Percentiles rank a stretch among this genome's conserved stretches.
Evolutionary conservation across 805 yeast species (phyloP).

Genomic region (Ogataea methanolica): DNA sequence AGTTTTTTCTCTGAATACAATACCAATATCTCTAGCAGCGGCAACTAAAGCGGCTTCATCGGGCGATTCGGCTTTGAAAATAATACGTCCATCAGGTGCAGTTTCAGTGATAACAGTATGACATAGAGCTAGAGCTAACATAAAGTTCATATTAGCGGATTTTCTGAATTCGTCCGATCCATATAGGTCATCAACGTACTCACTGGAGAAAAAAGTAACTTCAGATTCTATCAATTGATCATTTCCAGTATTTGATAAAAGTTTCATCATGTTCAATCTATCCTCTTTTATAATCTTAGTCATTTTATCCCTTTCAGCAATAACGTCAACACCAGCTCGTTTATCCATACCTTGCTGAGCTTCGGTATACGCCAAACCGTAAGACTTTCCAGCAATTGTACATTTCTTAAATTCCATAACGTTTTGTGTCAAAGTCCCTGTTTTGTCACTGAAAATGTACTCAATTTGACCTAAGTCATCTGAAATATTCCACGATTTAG

Average conservation of each 20-base stretch:
- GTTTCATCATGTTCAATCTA: conserved; percentile 41
- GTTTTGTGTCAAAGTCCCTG: conserved; percentile 81
- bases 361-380: conserved; percentile 75
- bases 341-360: conserved; percentile 70
- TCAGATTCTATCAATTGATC: conserved; percentile 46
- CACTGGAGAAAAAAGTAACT: conserved; percentile 60
- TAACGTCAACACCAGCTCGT: conserved; percentile 59
- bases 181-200: conserved; percentile 48
- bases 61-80: conserved; percentile 76
- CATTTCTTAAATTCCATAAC: conserved; percentile 81
- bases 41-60: conserved; percentile 81
- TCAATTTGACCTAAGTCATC: conserved; percentile 85
- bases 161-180: conserved; percentile 37
- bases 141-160: conserved; percentile 49
- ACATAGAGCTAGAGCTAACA: conserved; percentile 65
- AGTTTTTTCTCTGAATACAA: conserved; percentile 51
- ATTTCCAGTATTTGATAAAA: conserved; percentile 35
- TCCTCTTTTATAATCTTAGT: conserved; percentile 38
- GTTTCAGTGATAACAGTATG: conserved; percentile 69
- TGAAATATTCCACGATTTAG: conserved; percentile 78
- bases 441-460: conserved; percentile 76
- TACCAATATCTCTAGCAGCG: conserved; percentile 70
- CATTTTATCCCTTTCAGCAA: conserved; percentile 41
- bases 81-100: conserved; percentile 36
- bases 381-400: conserved; percentile 59